Percentiles rank a stretch among this genome's conserved stretches.
These are phyloP conservation scores for Ambrosia artemisiifolia DNA, from an alignment of 129 eudicot species.

Conservation along the genomic window DNA sequence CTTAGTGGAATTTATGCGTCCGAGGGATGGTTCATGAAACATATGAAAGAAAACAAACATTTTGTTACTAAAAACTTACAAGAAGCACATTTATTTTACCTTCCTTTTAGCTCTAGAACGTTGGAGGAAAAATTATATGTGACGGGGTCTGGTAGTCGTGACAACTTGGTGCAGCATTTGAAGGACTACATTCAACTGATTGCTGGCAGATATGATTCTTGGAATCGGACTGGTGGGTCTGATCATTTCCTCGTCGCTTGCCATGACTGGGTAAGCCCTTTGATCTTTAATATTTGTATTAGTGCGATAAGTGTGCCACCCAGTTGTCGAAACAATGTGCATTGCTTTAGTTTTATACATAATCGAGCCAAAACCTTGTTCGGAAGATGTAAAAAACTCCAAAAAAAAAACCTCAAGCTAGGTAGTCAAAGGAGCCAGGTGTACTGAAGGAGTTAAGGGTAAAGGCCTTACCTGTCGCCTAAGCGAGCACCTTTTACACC, in stretches of 20 bases:
- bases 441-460: no score
- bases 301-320: not conserved
- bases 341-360: not conserved
- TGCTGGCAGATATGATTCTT: slow-evolving; percentile 45
- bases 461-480: no score
- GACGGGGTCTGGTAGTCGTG: slow-evolving; percentile 47
- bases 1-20: slow-evolving; percentile 89
- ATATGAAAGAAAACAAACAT: slow-evolving; percentile 44
- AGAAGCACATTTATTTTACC: slow-evolving; percentile 66
- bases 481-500: no score
- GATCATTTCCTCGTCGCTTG: slow-evolving; percentile 91
- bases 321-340: not conserved
- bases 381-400: not conserved
- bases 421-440: no score
- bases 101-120: slow-evolving; percentile 70
- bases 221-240: slow-evolving; percentile 84
- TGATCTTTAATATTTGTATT: not conserved
- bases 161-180: slow-evolving; percentile 40
- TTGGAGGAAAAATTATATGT: slow-evolving; percentile 56
- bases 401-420: not conserved
- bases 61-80: slow-evolving; percentile 48
- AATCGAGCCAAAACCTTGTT: not conserved
- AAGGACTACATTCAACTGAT: slow-evolving; percentile 48
- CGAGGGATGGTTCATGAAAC: slow-evolving; percentile 97
- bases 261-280: slow-evolving; percentile 77